Base-by-base conservation (phyloP, 257 asterid genomes). In the Fraxinus pennsylvanica region DNA sequence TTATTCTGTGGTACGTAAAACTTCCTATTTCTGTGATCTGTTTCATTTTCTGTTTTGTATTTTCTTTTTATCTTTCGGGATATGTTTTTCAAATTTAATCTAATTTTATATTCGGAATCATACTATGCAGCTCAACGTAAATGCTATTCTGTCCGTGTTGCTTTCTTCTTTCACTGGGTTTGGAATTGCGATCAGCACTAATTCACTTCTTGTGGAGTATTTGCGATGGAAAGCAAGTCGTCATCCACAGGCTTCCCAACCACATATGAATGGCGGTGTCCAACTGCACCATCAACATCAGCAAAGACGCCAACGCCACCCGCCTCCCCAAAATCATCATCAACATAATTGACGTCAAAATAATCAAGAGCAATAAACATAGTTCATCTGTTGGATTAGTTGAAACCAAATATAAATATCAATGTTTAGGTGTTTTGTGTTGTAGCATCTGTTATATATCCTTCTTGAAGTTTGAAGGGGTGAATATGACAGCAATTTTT, bases 81-180 rank as follows among this genome's bases (percentile, higher is more conserved):
- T 12, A n/a, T 9, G 21, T 67, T 79, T 9, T 50, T 13, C 19
- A 22, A 61, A 25, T 2, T 73, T 6, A 25, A 68, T 76, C 41
- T 50, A n/a, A 29, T n/a, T 22, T 21, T 6, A 21, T 8, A 61
- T 22, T 17, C 30, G 14, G 9, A 21, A n/a, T 17, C 52, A 47
- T 68, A 73, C 61, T 36, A 25, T 82, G 88, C 97, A 95, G 99
- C 94, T 93, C 72, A 90, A 91, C 10, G 96, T 95, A 67, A 89
- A 83, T 45, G 89, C 96, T 14, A 82, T 95, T 45, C 92, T 95
- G 7, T 89, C 99, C 0, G 97, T 95, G 84, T 76, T 95, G 81
- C 99, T 95, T 27, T 95, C 99, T 27, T 95, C 99, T 13, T 93
- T 95, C 94, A 92, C 99, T 25, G 99, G 99, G 13, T 95, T 92